phyloP scores from a whole-genome alignment of 352 stramenopile species.

The Phytophthora colocasiae region DNA sequence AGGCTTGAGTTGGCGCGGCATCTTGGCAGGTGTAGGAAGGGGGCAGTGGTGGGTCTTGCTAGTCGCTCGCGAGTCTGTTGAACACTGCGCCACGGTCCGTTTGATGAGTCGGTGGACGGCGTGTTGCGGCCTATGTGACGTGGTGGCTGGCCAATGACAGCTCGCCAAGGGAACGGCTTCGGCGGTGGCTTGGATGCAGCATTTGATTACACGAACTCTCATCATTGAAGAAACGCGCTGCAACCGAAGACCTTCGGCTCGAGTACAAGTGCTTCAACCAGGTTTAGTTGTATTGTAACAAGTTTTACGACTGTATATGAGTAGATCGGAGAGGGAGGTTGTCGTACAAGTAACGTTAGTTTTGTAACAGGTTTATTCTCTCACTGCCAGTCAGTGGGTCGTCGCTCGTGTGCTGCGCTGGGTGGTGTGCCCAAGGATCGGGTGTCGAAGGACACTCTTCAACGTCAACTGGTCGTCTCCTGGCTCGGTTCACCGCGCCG shows the following conservation, averaged over 20 bases:
- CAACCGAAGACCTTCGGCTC: background rate
- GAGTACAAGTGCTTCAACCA: background rate
- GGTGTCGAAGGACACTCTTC: no score
- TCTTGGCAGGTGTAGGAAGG: conserved; percentile 15
- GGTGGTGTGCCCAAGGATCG: no score
- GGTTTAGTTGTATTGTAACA: no score
- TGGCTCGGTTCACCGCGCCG: no score
- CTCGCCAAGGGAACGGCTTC: conserved; percentile 20
- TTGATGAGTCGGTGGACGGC: conserved; percentile 18
- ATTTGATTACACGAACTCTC: conserved; percentile 25
- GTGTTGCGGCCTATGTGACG: conserved; percentile 21
- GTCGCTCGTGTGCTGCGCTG: no score
- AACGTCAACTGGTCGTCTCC: no score
- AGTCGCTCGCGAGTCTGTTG: conserved; percentile 26
- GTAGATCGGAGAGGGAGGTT: background rate
- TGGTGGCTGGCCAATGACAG: conserved; percentile 33
- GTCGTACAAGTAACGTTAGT: background rate
- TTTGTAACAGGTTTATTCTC: no score
- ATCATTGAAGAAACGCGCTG: conserved; percentile 34
- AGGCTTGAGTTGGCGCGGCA: conserved; percentile 62
- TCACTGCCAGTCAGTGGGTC: no score
- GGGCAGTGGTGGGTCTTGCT: conserved; percentile 24
- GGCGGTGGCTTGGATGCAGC: conserved; percentile 28
- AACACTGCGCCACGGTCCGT: conserved; percentile 16
- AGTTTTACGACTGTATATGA: no score